Base-by-base conservation (phyloP, 192 early-diverging fungal species). In the Chytriomyces sp. region DNA sequence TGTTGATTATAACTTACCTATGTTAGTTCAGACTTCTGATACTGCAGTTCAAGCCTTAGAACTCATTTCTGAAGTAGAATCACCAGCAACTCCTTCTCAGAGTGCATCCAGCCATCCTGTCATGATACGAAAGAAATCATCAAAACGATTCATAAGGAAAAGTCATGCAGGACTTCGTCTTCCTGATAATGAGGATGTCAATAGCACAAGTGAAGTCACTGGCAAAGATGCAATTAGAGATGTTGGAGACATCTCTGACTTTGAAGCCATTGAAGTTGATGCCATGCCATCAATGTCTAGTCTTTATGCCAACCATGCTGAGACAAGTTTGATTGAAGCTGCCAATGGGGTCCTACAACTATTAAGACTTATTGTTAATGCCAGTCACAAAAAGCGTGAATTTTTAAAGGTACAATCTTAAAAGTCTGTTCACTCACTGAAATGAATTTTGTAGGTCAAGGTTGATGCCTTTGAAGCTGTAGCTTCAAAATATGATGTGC, bases 41-140 rank as follows among this genome's bases (percentile, higher is more conserved):
- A 10, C 41, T 10, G 41, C 41, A 7, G 41, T 44, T 44, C 41
- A 7, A 44, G 19, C 41, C 41, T 44, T 19, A 7, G 19, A 7
- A 44, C 41, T 19, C 41, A 44, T 10, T 19, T 19, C 19, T 44
- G 41, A 44, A 44, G 41, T 10, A 44, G 41, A 44, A 44, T 44
- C 41, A 10, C 41, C 19, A 44, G 8, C 41, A 44, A 44, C 7
- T 19, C 19, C 8, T 7, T 7, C 7, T 44, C 8, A 44, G 19
- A 7, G 8, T 19, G 41, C 19, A 19, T 7, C 8, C 41, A 44
- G 19, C 41, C 41, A 7, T 44, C 41, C 41, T 10, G 41, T 44
- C 28, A 14, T 60, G 37, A 60, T 60, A n/a, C 59, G 59, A n/a
- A 5, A 34, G 34, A 60, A 60, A 22, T 60, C 59, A 12, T 60